These are phyloP conservation scores for Globisporangium alternatum DNA, from an alignment of 352 stramenopile species.

Conservation along the genomic window DNA sequence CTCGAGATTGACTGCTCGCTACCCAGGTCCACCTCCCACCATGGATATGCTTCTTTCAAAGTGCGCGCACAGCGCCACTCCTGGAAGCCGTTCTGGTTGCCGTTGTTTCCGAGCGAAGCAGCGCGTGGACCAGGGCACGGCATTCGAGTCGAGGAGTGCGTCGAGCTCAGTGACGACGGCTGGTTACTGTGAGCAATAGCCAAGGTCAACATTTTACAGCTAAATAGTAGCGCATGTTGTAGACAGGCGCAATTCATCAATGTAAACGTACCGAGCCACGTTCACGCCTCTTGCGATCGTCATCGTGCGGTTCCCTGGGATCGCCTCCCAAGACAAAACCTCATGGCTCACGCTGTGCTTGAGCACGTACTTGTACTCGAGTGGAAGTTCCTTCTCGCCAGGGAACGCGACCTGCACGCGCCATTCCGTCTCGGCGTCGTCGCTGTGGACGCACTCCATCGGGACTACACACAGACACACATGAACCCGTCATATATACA, in stretches of 20 bases:
- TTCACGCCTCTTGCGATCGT: constrained; percentile 41
- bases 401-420: constrained; percentile 31
- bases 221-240: no score
- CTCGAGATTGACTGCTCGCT: constrained; percentile 28
- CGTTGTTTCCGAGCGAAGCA: constrained; percentile 58
- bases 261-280: constrained; percentile 48
- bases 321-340: constrained; percentile 65
- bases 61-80: constrained; percentile 72
- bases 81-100: constrained; percentile 60
- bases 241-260: not conserved
- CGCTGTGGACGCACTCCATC: constrained; percentile 33
- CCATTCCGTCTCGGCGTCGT: constrained; percentile 38
- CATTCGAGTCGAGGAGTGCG: constrained; percentile 30
- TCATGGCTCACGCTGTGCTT: constrained; percentile 33
- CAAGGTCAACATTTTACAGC: not conserved
- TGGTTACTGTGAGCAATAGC: constrained; percentile 23
- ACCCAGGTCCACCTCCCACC: constrained; percentile 73
- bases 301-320: constrained; percentile 67
- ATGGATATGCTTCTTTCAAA: constrained; percentile 48
- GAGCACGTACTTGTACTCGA: constrained; percentile 84
- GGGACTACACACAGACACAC: constrained; percentile 30
- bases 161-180: constrained; percentile 53
- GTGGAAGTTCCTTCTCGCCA: constrained; percentile 14
- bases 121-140: constrained; percentile 39
- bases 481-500: not conserved